Evolutionary conservation across 352 stramenopile species (phyloP).

Genomic region (Phytophthora constricta): DNA sequence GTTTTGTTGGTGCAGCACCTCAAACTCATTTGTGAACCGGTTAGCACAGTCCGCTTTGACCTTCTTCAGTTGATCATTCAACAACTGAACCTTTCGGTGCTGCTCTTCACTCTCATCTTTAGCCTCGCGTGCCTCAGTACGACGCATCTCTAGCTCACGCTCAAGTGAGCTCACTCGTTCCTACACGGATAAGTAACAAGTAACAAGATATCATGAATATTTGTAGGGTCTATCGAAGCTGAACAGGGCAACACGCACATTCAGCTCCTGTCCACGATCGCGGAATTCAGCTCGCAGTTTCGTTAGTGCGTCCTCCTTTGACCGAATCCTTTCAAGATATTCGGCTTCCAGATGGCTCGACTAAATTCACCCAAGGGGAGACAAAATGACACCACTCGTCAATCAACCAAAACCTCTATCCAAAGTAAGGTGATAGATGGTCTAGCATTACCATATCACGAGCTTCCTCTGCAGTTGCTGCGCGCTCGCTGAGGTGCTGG

Average conservation of each 20-base stretch:
- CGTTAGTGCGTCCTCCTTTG: conserved; percentile 58
- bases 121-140: conserved; percentile 57
- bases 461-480: conserved; percentile 60
- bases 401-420: not conserved
- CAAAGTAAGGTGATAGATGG: not conserved
- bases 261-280: conserved; percentile 61
- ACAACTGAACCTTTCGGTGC: conserved; percentile 58
- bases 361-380: too few species aligned
- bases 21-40: conserved; percentile 58
- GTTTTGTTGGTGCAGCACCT: conserved; percentile 65
- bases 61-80: conserved; percentile 81
- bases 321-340: conserved; percentile 48
- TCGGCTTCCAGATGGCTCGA: conserved; percentile 55
- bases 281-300: conserved; percentile 59
- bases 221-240: too few species aligned
- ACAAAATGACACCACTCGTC: too few species aligned
- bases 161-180: conserved; percentile 52
- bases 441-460: conserved; percentile 52
- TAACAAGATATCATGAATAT: too few species aligned
- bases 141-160: conserved; percentile 68
- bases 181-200: too few species aligned
- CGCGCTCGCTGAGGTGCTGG: conserved; percentile 51
- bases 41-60: conserved; percentile 70
- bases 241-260: conserved; percentile 39
- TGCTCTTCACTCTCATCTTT: conserved; percentile 77